Evolutionary conservation across 441 rosid species (phyloP).

Genomic region (Adansonia madagascariensis): DNA sequence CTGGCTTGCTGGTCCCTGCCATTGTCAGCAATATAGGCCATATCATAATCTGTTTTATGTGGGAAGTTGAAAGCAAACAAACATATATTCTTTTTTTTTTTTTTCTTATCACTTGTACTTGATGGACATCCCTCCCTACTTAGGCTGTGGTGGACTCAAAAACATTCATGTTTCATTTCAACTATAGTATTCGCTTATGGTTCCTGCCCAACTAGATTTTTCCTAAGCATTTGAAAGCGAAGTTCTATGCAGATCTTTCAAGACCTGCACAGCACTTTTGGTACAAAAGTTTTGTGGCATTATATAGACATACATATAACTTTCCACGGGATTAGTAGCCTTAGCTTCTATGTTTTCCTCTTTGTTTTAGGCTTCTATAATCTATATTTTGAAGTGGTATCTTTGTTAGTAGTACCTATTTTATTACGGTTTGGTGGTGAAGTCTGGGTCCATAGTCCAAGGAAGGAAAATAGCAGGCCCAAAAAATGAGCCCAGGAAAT

Average conservation of each 20-base stretch:
- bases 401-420: background rate
- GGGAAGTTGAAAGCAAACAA: background rate
- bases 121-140: background rate
- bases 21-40: background rate
- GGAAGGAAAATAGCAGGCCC: conserved; percentile 5
- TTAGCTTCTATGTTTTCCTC: background rate
- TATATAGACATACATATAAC: background rate
- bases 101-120: background rate
- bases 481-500: conserved; percentile 13
- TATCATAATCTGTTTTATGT: background rate
- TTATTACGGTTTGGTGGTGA: background rate
- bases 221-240: background rate
- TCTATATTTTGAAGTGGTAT: no score
- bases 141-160: background rate
- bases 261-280: background rate
- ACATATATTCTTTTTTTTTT: background rate
- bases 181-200: background rate
- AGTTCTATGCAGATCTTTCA: background rate
- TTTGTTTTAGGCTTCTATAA: no score
- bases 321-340: background rate
- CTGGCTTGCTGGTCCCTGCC: background rate
- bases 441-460: background rate
- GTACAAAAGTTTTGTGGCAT: background rate
- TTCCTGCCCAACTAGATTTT: background rate
- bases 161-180: background rate